Evolutionary conservation across 139 green algal genomes (phyloP).

Genomic region (Mychonastes homosphaera): DNA sequence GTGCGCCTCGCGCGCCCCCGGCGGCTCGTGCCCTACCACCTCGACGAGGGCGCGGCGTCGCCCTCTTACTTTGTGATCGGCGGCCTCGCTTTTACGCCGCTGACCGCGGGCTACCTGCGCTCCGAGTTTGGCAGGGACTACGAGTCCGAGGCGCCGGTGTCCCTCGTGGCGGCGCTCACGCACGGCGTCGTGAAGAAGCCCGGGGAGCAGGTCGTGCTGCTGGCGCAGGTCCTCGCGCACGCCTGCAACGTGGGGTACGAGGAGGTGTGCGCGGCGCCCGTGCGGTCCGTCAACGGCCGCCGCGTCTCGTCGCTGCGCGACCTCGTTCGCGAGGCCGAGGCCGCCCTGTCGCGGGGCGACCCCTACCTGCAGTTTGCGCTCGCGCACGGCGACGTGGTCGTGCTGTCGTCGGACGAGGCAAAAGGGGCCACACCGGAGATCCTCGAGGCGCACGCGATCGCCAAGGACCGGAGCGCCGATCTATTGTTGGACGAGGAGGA

Average conservation of each 20-base stretch:
- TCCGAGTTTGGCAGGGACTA: conserved; percentile 62
- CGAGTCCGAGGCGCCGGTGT: conserved; percentile 34
- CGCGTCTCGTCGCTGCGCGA: conserved; percentile 53
- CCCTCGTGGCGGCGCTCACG: conserved; percentile 40
- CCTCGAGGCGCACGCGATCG: conserved; percentile 67
- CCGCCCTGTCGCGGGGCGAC: conserved; percentile 28
- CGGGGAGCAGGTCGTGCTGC: conserved; percentile 37
- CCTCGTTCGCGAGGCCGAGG: conserved; percentile 46
- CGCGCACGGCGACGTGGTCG: conserved; percentile 48
- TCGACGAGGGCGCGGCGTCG: conserved; percentile 45
- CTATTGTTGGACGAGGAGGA: conserved; percentile 18
- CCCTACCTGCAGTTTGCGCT: conserved; percentile 59
- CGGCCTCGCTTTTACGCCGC: conserved; percentile 70
- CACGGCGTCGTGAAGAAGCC: conserved; percentile 21
- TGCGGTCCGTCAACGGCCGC: conserved; percentile 53
- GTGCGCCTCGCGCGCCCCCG: conserved; percentile 21
- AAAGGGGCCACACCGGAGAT: conserved; percentile 50
- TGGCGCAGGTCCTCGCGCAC: conserved; percentile 59
- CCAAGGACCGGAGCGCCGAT: conserved; percentile 38
- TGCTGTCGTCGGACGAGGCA: conserved; percentile 32
- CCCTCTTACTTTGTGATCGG: conserved; percentile 78
- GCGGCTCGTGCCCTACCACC: conserved; percentile 64
- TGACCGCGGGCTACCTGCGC: conserved; percentile 48
- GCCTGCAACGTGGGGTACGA: conserved; percentile 76
- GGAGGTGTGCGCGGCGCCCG: conserved; percentile 50